Conservation (phyloP, 768 basidiomycete species). For the Wakefieldia striispora region DNA sequence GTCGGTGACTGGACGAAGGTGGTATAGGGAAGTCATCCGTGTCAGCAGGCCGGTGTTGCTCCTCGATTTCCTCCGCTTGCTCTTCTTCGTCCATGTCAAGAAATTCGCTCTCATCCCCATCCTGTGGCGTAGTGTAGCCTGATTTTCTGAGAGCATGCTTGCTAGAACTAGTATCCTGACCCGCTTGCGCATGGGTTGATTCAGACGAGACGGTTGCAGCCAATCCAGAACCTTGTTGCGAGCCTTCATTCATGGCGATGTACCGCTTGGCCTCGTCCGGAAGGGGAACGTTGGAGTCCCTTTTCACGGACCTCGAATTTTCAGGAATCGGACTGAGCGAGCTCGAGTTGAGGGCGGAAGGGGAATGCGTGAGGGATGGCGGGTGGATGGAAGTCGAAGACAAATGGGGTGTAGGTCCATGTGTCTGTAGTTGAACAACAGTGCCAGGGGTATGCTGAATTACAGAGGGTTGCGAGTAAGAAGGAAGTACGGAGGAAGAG, state of each 20-base stretch:
- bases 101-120: conserved; percentile 51
- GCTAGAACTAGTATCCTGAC: not conserved
- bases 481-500: conserved; percentile 8
- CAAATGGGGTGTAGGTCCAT: conserved; percentile 5
- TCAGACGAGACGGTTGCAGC: not conserved
- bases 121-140: conserved; percentile 8
- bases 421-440: conserved; percentile 11
- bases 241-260: conserved; percentile 67
- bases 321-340: conserved; percentile 28
- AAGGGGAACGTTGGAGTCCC: conserved; percentile 66
- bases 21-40: conserved; percentile 56
- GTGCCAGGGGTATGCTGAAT: conserved; percentile 22
- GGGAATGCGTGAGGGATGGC: conserved; percentile 15
- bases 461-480: conserved; percentile 8
- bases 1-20: conserved; percentile 28
- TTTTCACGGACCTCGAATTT: conserved; percentile 41
- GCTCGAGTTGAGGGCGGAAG: conserved; percentile 17
- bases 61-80: conserved; percentile 12
- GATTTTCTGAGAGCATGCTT: conserved; percentile 10
- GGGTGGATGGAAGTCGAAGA: conserved; percentile 16
- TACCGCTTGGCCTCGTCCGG: conserved; percentile 78
- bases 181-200: not conserved
- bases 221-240: conserved; percentile 48
- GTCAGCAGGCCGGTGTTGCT: conserved; percentile 31
- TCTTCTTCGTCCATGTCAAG: conserved; percentile 54